These are phyloP conservation scores for Lomentospora prolificans DNA, from an alignment of 2,329 filamentous ascomycete species.

Conservation along the genomic window DNA sequence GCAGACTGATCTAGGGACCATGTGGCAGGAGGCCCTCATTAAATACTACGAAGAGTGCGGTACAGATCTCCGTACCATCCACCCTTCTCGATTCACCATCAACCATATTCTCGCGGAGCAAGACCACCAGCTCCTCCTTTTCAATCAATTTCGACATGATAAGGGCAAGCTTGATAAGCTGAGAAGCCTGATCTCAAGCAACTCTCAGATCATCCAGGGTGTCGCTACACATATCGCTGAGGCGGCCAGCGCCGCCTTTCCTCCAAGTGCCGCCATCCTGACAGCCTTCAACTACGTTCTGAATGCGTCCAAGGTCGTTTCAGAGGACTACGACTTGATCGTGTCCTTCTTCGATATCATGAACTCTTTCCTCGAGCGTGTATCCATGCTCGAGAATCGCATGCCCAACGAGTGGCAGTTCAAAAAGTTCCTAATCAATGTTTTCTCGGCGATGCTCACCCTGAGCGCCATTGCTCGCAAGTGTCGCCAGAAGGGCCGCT, in stretches of 20 bases:
- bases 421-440: constrained; percentile 24
- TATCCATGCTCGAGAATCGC: constrained; percentile 23
- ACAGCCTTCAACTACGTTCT: constrained; percentile 24
- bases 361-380: constrained; percentile 24
- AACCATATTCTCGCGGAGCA: constrained; percentile 15
- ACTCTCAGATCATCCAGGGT: constrained; percentile 19
- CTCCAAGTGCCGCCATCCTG: constrained; percentile 21
- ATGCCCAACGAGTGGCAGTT: constrained; percentile 20
- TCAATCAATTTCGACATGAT: constrained; percentile 24
- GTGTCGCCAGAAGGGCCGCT: constrained; percentile 23
- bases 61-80: constrained; percentile 20
- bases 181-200: constrained; percentile 18
- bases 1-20: constrained; percentile 16
- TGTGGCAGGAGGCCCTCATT: constrained; percentile 23
- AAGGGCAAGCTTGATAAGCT: constrained; percentile 23
- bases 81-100: constrained; percentile 18
- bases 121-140: constrained; percentile 20
- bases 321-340: constrained; percentile 27
- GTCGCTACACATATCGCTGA: constrained; percentile 20
- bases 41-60: constrained; percentile 23
- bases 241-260: constrained; percentile 21
- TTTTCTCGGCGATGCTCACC: constrained; percentile 23
- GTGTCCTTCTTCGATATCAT: constrained; percentile 28
- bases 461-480: constrained; percentile 24
- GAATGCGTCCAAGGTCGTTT: constrained; percentile 20